Percentiles rank a stretch among this genome's conserved stretches.
Evolutionary conservation across 2,329 filamentous ascomycete species (phyloP).

Genomic region (Trichoderma endophyticum): DNA sequence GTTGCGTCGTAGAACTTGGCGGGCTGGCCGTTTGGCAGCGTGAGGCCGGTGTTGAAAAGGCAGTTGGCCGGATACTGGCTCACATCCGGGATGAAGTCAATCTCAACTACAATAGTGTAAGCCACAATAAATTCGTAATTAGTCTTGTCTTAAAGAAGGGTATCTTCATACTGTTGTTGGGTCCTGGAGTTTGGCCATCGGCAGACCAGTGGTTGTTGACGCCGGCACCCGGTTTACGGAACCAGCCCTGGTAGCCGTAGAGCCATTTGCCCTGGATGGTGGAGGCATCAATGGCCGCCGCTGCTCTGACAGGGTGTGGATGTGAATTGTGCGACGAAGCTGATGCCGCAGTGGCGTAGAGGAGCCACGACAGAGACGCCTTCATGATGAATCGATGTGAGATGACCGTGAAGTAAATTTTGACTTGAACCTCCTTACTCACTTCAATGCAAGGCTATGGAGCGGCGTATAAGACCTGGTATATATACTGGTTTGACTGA

Average conservation of each 20-base stretch:
- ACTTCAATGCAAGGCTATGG: not conserved
- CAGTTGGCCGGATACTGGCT: conserved; percentile 13
- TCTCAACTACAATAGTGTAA: conserved; percentile 2
- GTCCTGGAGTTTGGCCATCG: conserved; percentile 12
- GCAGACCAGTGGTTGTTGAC: conserved; percentile 16
- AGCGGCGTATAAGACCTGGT: not conserved
- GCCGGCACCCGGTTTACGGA: conserved; percentile 15
- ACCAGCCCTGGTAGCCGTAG: conserved; percentile 17
- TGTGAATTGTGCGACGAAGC: not conserved
- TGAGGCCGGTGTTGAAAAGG: conserved; percentile 11
- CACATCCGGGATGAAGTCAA: conserved; percentile 14
- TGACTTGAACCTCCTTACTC: not conserved
- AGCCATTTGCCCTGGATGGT: conserved; percentile 15
- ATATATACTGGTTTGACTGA: not conserved
- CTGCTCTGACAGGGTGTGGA: not conserved
- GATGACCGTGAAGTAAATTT: not conserved
- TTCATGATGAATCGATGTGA: not conserved
- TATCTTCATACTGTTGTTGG: not conserved
- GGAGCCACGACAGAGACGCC: not conserved
- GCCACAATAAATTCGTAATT: not conserved
- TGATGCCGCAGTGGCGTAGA: conserved; percentile 3
- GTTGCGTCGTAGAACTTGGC: conserved; percentile 10
- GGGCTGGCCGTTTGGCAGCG: conserved; percentile 10
- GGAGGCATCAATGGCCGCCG: conserved; percentile 2
- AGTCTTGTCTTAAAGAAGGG: not conserved